Conservation (phyloP, 306 rosid species). For the Corylus avellana region DNA sequence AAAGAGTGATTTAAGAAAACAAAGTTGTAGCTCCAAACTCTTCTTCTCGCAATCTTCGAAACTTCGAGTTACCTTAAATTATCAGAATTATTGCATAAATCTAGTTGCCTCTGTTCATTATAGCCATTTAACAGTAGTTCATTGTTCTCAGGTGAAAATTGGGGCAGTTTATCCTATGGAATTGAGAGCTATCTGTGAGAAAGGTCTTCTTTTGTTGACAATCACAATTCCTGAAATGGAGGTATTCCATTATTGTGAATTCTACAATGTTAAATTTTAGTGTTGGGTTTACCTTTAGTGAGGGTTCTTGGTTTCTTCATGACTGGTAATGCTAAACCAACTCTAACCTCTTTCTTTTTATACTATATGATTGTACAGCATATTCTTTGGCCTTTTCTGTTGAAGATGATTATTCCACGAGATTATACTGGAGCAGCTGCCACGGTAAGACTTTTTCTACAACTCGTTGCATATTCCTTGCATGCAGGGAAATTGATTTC, state of each 20-base stretch:
- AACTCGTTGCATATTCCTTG: slow-evolving; percentile 2
- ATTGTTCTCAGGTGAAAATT: slow-evolving; percentile 65
- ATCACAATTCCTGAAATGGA: slow-evolving; percentile 98
- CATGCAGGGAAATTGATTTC: slow-evolving; percentile 15
- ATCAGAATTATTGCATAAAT: slow-evolving; percentile 2
- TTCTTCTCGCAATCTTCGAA: no score
- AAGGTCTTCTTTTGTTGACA: slow-evolving; percentile 90
- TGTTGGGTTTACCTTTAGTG: slow-evolving; percentile 23
- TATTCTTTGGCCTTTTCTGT: slow-evolving; percentile 94
- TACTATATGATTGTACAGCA: slow-evolving; percentile 53
- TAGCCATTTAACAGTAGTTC: slow-evolving; percentile 10
- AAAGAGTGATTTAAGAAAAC: no score
- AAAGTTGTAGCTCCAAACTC: no score
- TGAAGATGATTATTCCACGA: slow-evolving; percentile 85
- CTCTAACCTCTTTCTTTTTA: not conserved
- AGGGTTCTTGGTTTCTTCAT: slow-evolving; percentile 14
- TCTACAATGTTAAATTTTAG: slow-evolving; percentile 9
- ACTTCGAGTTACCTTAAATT: not conserved
- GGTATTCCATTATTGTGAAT: slow-evolving; percentile 46
- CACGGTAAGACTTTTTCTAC: slow-evolving; percentile 49
- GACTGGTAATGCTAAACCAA: slow-evolving; percentile 11
- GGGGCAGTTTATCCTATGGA: slow-evolving; percentile 60
- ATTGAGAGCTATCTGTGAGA: slow-evolving; percentile 81
- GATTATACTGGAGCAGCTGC: slow-evolving; percentile 86
- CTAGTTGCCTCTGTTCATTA: slow-evolving; percentile 19